Percentiles rank a stretch among this genome's conserved stretches.
Conservation (phyloP, 2,329 filamentous ascomycete genomes). For the Fusarium nisikadoi region DNA sequence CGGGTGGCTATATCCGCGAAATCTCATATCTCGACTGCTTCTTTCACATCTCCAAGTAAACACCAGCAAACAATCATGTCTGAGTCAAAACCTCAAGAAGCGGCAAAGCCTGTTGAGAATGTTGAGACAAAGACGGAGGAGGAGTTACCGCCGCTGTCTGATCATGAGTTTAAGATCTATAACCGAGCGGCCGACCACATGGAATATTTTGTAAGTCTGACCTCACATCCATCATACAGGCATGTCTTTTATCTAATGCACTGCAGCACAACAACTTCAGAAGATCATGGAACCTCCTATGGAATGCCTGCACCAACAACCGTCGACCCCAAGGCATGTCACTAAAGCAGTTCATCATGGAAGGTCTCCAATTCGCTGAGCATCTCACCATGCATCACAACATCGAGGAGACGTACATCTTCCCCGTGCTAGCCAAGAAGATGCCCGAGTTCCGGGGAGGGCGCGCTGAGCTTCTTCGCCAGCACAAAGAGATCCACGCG, state of each 20-base stretch:
- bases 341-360: conserved; percentile 73
- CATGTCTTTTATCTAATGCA: not conserved
- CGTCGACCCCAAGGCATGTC: conserved; percentile 72
- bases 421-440: conserved; percentile 77
- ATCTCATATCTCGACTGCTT: not conserved
- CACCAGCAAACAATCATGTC: conserved; percentile 32
- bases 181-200: conserved; percentile 80
- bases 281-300: conserved; percentile 76
- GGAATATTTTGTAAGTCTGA: conserved; percentile 71
- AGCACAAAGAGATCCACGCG: conserved; percentile 82
- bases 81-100: conserved; percentile 9
- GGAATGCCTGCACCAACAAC: conserved; percentile 68
- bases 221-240: not conserved
- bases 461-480: conserved; percentile 71
- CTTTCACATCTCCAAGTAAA: not conserved
- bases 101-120: conserved; percentile 8
- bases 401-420: conserved; percentile 86
- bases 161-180: conserved; percentile 74
- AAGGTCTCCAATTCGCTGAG: conserved; percentile 75
- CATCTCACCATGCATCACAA: conserved; percentile 81
- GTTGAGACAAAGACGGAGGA: conserved; percentile 34
- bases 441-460: conserved; percentile 78
- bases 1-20: not conserved
- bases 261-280: conserved; percentile 80
- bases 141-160: conserved; percentile 69